phyloP scores from a whole-genome alignment of 306 rosid species.

The Coriaria nepalensis region DNA sequence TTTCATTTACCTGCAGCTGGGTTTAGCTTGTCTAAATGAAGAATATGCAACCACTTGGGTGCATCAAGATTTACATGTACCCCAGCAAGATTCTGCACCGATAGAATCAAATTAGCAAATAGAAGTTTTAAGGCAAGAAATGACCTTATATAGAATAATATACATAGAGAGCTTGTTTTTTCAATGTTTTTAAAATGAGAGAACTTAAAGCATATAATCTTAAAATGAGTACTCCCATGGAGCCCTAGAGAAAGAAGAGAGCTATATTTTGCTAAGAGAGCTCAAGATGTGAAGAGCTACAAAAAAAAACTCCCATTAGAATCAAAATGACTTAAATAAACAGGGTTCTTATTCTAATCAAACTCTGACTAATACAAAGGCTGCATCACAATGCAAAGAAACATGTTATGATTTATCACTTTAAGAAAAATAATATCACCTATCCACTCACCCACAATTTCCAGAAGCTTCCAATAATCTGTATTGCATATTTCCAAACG shows the following conservation, averaged over 20 bases:
- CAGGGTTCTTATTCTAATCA: too few species aligned
- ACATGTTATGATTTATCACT: constrained; percentile 2
- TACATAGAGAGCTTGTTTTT: not conserved
- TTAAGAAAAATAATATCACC: constrained; percentile 5
- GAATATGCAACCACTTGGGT: constrained; percentile 81
- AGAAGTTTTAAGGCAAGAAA: not conserved
- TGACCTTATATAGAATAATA: not conserved
- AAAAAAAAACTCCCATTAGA: too few species aligned
- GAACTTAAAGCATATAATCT: too few species aligned
- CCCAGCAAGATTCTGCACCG: constrained; percentile 71
- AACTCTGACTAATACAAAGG: not conserved
- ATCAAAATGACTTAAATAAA: too few species aligned
- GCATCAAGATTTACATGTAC: constrained; percentile 71
- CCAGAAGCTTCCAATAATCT: constrained; percentile 44
- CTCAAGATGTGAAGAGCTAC: too few species aligned
- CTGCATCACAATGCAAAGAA: not conserved
- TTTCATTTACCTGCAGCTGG: constrained; percentile 49
- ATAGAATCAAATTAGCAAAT: constrained; percentile 15
- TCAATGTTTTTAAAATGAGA: not conserved
- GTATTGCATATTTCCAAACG: constrained; percentile 48
- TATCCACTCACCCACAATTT: constrained; percentile 67
- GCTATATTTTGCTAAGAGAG: not conserved
- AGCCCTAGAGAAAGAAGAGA: not conserved
- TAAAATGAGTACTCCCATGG: too few species aligned
- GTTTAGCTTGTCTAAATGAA: constrained; percentile 73